These are phyloP conservation scores for Pestalotiopsis sp. DNA, from an alignment of 2,329 filamentous ascomycete genomes.

Conservation along the genomic window DNA sequence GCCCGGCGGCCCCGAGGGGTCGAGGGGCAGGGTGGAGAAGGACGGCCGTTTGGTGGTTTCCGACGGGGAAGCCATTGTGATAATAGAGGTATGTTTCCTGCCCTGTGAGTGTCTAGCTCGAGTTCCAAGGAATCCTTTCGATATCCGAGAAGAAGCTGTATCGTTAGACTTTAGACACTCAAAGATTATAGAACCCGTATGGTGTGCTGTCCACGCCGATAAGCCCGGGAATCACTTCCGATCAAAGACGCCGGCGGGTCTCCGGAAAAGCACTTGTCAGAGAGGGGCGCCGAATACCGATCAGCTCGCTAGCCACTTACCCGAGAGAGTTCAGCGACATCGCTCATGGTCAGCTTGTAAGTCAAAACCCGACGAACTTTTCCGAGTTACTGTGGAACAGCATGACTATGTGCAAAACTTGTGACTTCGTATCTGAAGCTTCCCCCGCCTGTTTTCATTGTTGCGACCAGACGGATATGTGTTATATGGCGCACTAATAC, in stretches of 20 bases:
- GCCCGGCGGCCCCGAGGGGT: conserved; percentile 41
- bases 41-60: conserved; percentile 4
- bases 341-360: not conserved
- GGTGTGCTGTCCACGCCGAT: not conserved
- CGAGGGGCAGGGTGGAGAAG: conserved; percentile 45
- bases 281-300: not conserved
- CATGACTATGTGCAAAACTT: too few relatives aligned
- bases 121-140: too few relatives aligned
- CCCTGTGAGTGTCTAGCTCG: too few relatives aligned
- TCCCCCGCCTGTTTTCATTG: too few relatives aligned
- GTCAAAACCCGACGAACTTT: too few relatives aligned
- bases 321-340: not conserved
- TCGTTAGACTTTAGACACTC: too few relatives aligned
- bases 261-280: not conserved
- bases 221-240: not conserved
- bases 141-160: too few relatives aligned
- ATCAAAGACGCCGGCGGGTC: not conserved
- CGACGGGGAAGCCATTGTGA: not conserved
- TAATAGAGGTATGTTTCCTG: not conserved
- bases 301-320: not conserved
- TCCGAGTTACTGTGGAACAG: too few relatives aligned
- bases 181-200: too few relatives aligned
- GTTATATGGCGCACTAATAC: too few relatives aligned
- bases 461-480: too few relatives aligned
- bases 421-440: too few relatives aligned